A percentile compares a stretch with the other conserved stretches of the same genome.
Conservation (phyloP, 208 protist species). For the Leptomonas seymouri region DNA sequence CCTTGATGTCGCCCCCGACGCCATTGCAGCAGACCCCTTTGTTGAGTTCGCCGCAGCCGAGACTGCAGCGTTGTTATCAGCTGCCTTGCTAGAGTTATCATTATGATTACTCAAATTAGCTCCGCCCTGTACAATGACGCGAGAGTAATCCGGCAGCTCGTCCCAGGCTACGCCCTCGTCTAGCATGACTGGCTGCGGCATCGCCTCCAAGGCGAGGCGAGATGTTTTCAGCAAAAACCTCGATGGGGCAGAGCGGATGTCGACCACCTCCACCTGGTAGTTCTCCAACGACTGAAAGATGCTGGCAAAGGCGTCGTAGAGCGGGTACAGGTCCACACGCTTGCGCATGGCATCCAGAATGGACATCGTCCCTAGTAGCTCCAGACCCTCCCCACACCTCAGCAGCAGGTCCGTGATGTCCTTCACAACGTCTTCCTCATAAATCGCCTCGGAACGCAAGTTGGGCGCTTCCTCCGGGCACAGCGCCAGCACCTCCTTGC, state of each 20-base stretch:
- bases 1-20: not conserved
- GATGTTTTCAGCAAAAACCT: slow-evolving; percentile 77
- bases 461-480: slow-evolving; percentile 89
- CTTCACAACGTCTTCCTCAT: slow-evolving; percentile 87
- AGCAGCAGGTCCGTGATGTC: slow-evolving; percentile 86
- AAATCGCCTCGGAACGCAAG: slow-evolving; percentile 78
- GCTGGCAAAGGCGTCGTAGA: slow-evolving; percentile 84
- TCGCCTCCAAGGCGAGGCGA: slow-evolving; percentile 63
- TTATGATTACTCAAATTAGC: not conserved
- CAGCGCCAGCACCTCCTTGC: slow-evolving; percentile 74
- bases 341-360: slow-evolving; percentile 76
- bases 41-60: not conserved
- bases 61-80: not conserved
- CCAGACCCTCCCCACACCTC: slow-evolving; percentile 67
- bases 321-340: slow-evolving; percentile 71
- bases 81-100: not conserved
- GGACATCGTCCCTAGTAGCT: slow-evolving; percentile 69
- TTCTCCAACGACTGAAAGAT: slow-evolving; percentile 84
- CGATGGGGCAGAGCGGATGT: slow-evolving; percentile 66
- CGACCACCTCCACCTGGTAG: slow-evolving; percentile 80
- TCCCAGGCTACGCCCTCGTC: slow-evolving; percentile 79
- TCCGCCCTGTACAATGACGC: slow-evolving; percentile 37
- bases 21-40: not conserved
- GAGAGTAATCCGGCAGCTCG: slow-evolving; percentile 66
- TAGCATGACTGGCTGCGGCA: slow-evolving; percentile 73